Conservation (phyloP, 306 rosid species). For the Rubus parviflorus region DNA sequence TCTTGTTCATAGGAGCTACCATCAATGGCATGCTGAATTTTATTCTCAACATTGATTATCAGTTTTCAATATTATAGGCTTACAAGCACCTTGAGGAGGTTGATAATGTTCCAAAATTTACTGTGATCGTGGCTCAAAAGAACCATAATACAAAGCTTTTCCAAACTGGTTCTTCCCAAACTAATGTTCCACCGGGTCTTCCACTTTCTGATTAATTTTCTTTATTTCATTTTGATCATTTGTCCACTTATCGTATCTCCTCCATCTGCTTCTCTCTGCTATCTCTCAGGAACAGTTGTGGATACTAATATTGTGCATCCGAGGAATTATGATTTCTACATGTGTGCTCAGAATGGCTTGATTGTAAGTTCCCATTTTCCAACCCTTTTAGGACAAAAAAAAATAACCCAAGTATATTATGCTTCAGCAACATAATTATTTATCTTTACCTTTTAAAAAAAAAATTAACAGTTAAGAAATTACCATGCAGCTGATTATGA, state of each 20-base stretch:
- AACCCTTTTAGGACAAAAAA: no score
- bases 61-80: conserved; percentile 52
- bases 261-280: neutral
- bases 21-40: neutral
- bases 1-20: neutral
- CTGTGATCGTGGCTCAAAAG: conserved; percentile 79
- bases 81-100: conserved; percentile 67
- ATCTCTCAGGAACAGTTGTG: conserved; percentile 70
- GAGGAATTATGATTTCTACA: conserved; percentile 71
- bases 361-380: no score
- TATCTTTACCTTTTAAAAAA: no score
- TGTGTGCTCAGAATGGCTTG: conserved; percentile 83
- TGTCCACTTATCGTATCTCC: neutral
- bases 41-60: conserved; percentile 18
- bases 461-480: no score
- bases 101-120: conserved; percentile 64
- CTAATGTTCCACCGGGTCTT: conserved; percentile 87
- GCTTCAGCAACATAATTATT: no score
- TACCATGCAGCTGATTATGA: no score
- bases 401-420: no score
- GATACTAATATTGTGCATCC: conserved; percentile 81
- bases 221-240: neutral
- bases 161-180: conserved; percentile 43
- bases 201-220: conserved; percentile 13
- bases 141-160: conserved; percentile 80